These are phyloP conservation scores for Boletus huronensis DNA, from an alignment of 768 basidiomycete species.

Conservation along the genomic window DNA sequence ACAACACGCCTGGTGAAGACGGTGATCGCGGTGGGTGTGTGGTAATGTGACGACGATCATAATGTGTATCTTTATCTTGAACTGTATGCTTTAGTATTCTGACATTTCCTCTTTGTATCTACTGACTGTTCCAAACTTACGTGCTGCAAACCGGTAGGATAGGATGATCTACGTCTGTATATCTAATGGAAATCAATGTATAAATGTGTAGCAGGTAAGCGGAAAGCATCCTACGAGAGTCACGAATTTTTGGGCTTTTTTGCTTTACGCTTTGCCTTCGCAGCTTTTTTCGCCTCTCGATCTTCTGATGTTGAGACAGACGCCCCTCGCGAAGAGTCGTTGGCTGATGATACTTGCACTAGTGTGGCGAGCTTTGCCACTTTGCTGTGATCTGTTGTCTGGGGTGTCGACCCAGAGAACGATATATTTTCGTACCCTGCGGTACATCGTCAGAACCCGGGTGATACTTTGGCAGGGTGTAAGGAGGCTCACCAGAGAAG, in stretches of 20 bases:
- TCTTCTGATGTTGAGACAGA: slow-evolving; percentile 23
- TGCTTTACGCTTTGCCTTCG: slow-evolving; percentile 35
- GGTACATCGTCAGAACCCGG: neutral
- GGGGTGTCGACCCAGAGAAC: neutral
- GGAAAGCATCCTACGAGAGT: slow-evolving; percentile 10
- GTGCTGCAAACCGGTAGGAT: slow-evolving; percentile 9
- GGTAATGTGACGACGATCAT: slow-evolving; percentile 49
- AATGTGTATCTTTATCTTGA: slow-evolving; percentile 28
- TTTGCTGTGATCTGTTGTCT: slow-evolving; percentile 5
- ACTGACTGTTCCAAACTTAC: slow-evolving; percentile 16
- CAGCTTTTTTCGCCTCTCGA: slow-evolving; percentile 22
- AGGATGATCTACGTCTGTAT: slow-evolving; percentile 13
- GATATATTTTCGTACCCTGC: slow-evolving; percentile 32
- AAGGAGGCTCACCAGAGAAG: slow-evolving; percentile 50
- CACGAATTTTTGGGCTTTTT: slow-evolving; percentile 17
- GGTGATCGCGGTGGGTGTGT: slow-evolving; percentile 59
- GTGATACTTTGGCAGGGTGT: neutral
- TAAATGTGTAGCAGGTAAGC: slow-evolving; percentile 2
- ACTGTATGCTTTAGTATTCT: slow-evolving; percentile 28
- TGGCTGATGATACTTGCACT: neutral
- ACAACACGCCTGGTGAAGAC: slow-evolving; percentile 46
- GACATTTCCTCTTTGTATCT: slow-evolving; percentile 9
- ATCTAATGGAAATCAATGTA: slow-evolving; percentile 16
- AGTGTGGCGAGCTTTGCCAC: slow-evolving; percentile 1
- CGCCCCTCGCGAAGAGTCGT: slow-evolving; percentile 17